Percentiles rank a stretch among this genome's conserved stretches.
Evolutionary conservation across 2,329 filamentous ascomycete genomes (phyloP).

Genomic region (Fusarium mexicanum): DNA sequence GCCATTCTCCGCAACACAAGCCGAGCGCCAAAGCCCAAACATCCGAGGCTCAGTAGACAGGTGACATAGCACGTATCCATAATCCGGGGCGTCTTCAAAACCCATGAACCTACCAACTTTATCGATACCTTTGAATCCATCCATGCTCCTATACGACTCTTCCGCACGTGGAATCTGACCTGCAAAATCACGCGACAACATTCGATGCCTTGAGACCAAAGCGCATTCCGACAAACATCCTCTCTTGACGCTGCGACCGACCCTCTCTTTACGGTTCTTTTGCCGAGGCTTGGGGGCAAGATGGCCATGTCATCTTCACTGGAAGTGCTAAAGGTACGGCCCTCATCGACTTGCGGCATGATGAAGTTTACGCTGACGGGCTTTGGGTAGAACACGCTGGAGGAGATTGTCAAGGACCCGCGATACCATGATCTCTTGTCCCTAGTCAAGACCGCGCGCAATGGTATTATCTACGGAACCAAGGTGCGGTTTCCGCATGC

Average conservation of each 20-base stretch:
- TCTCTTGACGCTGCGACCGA: constrained; percentile 21
- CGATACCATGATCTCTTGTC: constrained; percentile 85
- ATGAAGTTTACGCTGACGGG: constrained; percentile 16
- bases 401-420: constrained; percentile 83
- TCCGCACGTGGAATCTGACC: constrained; percentile 3
- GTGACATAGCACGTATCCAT: constrained; percentile 24
- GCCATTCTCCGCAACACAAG: constrained; percentile 37
- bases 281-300: constrained; percentile 37
- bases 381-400: constrained; percentile 68
- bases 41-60: constrained; percentile 36
- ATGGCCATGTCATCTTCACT: constrained; percentile 44
- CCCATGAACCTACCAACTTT: constrained; percentile 18
- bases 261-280: constrained; percentile 2
- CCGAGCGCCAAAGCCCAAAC: constrained; percentile 32
- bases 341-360: neutral
- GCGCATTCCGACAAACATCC: constrained; percentile 2
- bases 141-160: constrained; percentile 8
- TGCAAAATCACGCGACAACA: constrained; percentile 18
- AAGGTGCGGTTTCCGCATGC: constrained; percentile 99
- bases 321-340: constrained; percentile 44
- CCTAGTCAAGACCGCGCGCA: constrained; percentile 91
- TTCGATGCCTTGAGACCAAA: constrained; percentile 23
- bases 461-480: constrained; percentile 94
- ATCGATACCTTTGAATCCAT: constrained; percentile 8
- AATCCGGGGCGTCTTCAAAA: constrained; percentile 19